Evolutionary conservation across 495 filamentous ascomycete species (phyloP), one percentile per base, ranked within the genome.

Genomic region (Penicillium waksmanii): DNA sequence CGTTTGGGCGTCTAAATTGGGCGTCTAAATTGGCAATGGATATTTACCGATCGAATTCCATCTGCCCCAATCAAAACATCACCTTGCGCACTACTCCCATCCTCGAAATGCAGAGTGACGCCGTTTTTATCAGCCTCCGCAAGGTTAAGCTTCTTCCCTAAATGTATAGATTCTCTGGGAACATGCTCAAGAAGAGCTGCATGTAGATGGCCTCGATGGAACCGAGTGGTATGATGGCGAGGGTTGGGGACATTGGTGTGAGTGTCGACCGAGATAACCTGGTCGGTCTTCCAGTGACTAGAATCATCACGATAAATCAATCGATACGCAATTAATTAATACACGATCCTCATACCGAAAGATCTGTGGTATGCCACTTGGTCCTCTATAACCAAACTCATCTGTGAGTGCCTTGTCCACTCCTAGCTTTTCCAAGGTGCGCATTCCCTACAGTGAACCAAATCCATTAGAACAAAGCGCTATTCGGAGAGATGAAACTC

Each of bases 201-300:
- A 40, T 82, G 80, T 5, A 82, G 57, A 69, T 82, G 78, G 17
- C 70, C 77, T 9, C 78, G 68, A 38, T 81, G 74, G 61, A 78
- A 81, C 9, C 80, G 73, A 0, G 80, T 71, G 7, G 80, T 82
- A 27, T 68, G 66, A 51, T 82, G 78, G 48, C 74, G 72, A 58
- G 72, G 66, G 34, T 78, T 62, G 3, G 74, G 70, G 2, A 78
- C 66, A 48, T 75, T 65, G 13, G 36, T 53, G 52, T 76, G 70
- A 0, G 68, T 70, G 49, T 81, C 77, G 13, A 66, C 68, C 0
- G 73, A 75, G 46, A 80, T 65, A 5, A 80, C 66, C 54, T 80
- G 75, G 53, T 82, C 73, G 1, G 78, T 81, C 49, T 80, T 75
- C 73, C 74, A 77, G 35, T 73, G 69, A 1, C 65, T 69, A 19